A percentile compares a stretch with the other conserved stretches of the same genome.
Evolutionary conservation across 1,284 basidiomycete genomes (phyloP).

Genomic region (Lignosus rhinocerotis): DNA sequence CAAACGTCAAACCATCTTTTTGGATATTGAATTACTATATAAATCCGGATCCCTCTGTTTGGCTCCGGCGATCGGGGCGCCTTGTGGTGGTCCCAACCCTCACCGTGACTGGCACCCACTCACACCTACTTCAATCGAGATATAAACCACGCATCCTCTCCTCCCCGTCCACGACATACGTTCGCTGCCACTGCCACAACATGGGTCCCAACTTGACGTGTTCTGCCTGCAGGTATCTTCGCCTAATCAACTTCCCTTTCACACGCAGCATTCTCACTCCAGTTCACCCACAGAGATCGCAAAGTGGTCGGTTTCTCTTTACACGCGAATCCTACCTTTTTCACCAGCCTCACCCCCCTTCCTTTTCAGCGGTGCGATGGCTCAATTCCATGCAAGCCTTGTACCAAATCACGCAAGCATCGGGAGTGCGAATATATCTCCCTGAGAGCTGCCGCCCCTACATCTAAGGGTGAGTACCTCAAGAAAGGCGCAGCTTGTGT

Average conservation of each 20-base stretch:
- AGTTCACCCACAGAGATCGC: slow-evolving; percentile 19
- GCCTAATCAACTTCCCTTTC: neutral
- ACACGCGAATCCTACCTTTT: neutral
- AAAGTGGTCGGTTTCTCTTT: slow-evolving; percentile 25
- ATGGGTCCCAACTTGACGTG: slow-evolving; percentile 25
- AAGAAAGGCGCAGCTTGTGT: slow-evolving; percentile 33
- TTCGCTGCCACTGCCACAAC: neutral
- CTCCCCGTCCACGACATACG: neutral
- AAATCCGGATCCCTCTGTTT: too few relatives aligned
- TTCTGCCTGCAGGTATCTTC: slow-evolving; percentile 27
- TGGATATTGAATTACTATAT: too few relatives aligned
- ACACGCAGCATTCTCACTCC: neutral
- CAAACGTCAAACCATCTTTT: too few relatives aligned
- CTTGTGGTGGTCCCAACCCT: neutral
- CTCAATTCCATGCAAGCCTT: slow-evolving; percentile 28
- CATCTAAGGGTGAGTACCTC: slow-evolving; percentile 27
- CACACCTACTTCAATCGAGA: neutral
- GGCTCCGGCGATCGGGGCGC: too few relatives aligned
- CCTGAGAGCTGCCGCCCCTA: slow-evolving; percentile 9
- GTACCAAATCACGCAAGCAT: slow-evolving; percentile 28
- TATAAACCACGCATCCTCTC: neutral
- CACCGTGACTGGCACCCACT: neutral
- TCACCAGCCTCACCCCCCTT: neutral
- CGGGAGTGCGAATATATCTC: slow-evolving; percentile 27
- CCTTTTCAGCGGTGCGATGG: slow-evolving; percentile 30